A percentile compares a stretch with the other conserved stretches of the same genome.
Conservation (phyloP, 345 rosid species). For the Eucalyptus polybractea region DNA sequence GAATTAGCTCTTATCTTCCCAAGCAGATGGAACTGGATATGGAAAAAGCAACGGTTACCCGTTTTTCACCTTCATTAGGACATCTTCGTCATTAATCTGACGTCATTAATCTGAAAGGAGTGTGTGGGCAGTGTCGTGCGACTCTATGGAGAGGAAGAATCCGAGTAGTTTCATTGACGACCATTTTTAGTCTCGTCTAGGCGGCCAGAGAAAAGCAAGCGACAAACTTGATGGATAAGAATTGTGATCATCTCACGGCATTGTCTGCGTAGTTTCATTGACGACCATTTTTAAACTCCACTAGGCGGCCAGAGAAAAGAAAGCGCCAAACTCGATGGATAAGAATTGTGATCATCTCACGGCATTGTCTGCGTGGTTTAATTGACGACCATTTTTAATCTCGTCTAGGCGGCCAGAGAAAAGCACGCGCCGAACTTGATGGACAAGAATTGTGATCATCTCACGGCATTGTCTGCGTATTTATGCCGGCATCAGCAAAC, state of each 20-base stretch:
- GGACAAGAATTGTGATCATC: background rate
- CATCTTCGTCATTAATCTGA: background rate
- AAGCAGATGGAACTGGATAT: background rate
- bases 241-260: too few species aligned
- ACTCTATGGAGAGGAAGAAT: background rate
- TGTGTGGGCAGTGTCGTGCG: background rate
- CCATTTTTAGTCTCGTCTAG: too few species aligned
- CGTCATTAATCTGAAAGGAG: background rate
- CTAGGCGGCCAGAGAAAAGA: too few species aligned
- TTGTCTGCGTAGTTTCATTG: too few species aligned
- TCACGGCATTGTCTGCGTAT: background rate
- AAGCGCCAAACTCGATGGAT: too few species aligned
- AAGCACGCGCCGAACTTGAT: background rate
- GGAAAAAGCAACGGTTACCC: background rate
- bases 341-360: background rate
- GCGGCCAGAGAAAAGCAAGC: too few species aligned
- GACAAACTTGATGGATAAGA: too few species aligned
- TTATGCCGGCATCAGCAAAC: background rate
- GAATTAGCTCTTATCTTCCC: background rate
- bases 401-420: background rate
- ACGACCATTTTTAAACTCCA: too few species aligned
- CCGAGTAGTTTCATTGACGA: background rate
- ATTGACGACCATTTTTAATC: background rate
- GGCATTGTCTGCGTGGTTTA: background rate
- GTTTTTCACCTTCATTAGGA: background rate